Evolutionary conservation across 2,329 filamentous ascomycete species (phyloP), one percentile per base, ranked within the genome.

Genomic region (Emergomyces orientalis): DNA sequence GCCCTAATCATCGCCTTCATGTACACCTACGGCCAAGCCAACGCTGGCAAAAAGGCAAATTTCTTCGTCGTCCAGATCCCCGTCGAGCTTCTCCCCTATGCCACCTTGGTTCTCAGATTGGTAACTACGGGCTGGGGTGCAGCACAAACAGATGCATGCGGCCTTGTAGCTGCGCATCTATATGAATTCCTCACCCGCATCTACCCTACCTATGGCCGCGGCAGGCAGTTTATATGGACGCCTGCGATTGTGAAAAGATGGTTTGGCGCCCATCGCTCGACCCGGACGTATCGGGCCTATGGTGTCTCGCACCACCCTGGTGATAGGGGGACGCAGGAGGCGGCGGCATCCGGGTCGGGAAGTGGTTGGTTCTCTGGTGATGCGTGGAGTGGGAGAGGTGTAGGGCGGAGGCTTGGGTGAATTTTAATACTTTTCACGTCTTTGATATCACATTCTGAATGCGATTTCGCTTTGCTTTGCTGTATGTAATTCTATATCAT

Each of bases 121-220:
- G 78, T 97, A 61, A 84, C 89, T 72, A 80, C 77, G 5, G 87
- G 87, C 13, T 80, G 81, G 43, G 68, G 74, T 2, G 77, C 76
- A 22, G 82, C 89, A 13, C 72, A 89, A 62, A 70, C 86, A 3
- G 86, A 95, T 71, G 75, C 85, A 4, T 89, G 85, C 41, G 94
- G 94, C n/a, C 81, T 99, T 13, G 67, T 96, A 52, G 90, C 92
- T 14, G 92, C 92, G 4, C 94, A 99, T 74, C 71, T 94, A 25
- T 96, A 91, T 76, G 90, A 97, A 73, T 99, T 97, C 72, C 75
- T 97, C 59, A 91, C 89, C 1, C 84, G 90, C 58, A 82, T 97
- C 51, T 97, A 91, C 81, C 94, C 94, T 4, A 86, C 89, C 62
- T 94, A 94, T 72, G 93, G 91, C 39, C 89, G 90, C 62, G 94